These are phyloP conservation scores for Exophiala bonariae DNA, from an alignment of 2,329 filamentous ascomycete species.

Conservation along the genomic window DNA sequence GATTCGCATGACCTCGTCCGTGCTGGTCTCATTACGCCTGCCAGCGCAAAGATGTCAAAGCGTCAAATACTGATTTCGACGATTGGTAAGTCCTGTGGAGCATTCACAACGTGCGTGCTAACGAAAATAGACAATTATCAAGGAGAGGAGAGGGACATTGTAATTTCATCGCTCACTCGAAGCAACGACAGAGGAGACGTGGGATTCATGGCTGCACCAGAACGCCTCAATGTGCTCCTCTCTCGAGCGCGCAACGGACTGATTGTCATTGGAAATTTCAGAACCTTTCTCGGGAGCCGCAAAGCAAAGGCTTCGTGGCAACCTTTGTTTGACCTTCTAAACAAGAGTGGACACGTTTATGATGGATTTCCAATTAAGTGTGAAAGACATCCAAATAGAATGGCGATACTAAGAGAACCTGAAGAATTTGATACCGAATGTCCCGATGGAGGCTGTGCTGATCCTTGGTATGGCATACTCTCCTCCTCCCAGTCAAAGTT, in stretches of 20 bases:
- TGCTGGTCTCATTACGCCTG: conserved; percentile 61
- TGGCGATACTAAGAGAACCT: conserved; percentile 47
- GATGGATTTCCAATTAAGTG: conserved; percentile 64
- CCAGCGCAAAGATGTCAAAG: conserved; percentile 53
- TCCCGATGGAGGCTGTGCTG: conserved; percentile 69
- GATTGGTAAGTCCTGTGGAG: conserved; percentile 53
- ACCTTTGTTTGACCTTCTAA: conserved; percentile 58
- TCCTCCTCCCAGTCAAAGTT: conserved; percentile 27
- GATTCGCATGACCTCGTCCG: conserved; percentile 63
- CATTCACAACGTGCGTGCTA: neutral
- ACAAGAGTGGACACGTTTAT: conserved; percentile 52
- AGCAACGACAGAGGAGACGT: conserved; percentile 66
- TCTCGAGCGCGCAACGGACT: conserved; percentile 66
- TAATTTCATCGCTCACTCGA: conserved; percentile 66
- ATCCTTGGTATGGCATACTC: conserved; percentile 53
- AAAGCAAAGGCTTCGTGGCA: conserved; percentile 61
- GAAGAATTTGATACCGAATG: conserved; percentile 62
- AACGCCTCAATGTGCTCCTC: conserved; percentile 69
- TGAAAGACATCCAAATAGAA: conserved; percentile 57
- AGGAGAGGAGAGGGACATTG: conserved; percentile 73
- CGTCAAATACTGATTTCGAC: conserved; percentile 63
- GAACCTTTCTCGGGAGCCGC: conserved; percentile 62
- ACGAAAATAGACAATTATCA: conserved; percentile 68
- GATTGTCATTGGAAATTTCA: conserved; percentile 69
- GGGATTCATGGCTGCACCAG: conserved; percentile 66